phyloP scores from a whole-genome alignment of 768 basidiomycete genomes.

The Tricholoma hemisulphureum region DNA sequence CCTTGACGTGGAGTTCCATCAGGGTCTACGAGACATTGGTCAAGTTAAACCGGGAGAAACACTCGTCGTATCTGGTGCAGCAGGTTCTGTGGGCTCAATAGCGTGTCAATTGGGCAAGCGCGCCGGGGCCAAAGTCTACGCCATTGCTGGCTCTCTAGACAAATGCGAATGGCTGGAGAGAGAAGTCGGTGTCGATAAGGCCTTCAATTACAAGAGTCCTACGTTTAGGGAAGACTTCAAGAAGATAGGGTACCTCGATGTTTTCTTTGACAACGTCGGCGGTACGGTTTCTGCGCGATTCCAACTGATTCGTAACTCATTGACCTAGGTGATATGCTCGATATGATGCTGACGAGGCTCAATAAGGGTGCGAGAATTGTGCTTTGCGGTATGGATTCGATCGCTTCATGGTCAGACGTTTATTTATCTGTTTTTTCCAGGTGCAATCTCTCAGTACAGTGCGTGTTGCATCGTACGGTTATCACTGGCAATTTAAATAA shows the following conservation, averaged over 20 bases:
- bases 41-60: slow-evolving; percentile 81
- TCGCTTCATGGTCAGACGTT: background rate
- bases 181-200: slow-evolving; percentile 79
- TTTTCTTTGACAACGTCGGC: slow-evolving; percentile 82
- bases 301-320: slow-evolving; percentile 9
- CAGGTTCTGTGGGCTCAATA: slow-evolving; percentile 84
- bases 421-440: slow-evolving; percentile 33
- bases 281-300: slow-evolving; percentile 29
- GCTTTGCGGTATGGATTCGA: slow-evolving; percentile 63
- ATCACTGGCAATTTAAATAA: background rate
- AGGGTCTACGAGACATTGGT: slow-evolving; percentile 84
- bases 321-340: slow-evolving; percentile 68
- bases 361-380: slow-evolving; percentile 77
- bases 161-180: slow-evolving; percentile 86
- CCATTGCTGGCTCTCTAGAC: slow-evolving; percentile 79
- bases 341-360: slow-evolving; percentile 71
- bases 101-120: slow-evolving; percentile 84
- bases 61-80: slow-evolving; percentile 85
- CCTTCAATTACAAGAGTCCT: slow-evolving; percentile 83
- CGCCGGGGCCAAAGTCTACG: slow-evolving; percentile 78
- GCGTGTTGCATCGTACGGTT: slow-evolving; percentile 19
- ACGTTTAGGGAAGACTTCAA: slow-evolving; percentile 74
- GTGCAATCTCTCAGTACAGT: slow-evolving; percentile 87
- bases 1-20: background rate
- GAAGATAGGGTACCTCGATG: slow-evolving; percentile 75